Evolutionary conservation across 208 protist species (phyloP).

Genomic region (Herpetomonas muscarum): DNA sequence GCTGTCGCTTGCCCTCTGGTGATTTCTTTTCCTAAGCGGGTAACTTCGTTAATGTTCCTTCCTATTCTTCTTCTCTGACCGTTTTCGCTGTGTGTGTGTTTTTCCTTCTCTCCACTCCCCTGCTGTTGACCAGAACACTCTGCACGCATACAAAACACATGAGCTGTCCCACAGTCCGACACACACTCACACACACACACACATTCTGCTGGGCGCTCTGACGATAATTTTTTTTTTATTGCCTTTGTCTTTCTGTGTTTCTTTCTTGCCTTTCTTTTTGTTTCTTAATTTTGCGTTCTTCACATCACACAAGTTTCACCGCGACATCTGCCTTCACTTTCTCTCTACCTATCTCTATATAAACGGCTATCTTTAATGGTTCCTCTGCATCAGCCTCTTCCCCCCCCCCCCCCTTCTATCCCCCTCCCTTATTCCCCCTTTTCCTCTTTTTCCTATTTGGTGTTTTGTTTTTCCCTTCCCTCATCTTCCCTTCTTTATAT

Average conservation of each 20-base stretch:
- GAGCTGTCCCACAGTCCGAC: too few species aligned
- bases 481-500: not conserved
- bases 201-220: too few species aligned
- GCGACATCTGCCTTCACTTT: not conserved
- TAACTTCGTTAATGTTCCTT: not conserved
- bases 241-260: not conserved
- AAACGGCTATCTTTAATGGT: not conserved
- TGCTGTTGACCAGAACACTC: too few species aligned
- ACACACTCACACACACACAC: too few species aligned
- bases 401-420: not conserved
- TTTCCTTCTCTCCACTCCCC: constrained; percentile 1
- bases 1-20: not conserved
- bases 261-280: not conserved
- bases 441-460: constrained; percentile 1
- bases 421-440: constrained; percentile 4
- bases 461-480: not conserved
- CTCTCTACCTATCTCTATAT: not conserved
- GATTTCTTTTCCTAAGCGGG: not conserved
- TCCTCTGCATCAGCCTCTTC: not conserved
- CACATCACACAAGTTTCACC: not conserved
- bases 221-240: too few species aligned
- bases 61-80: constrained; percentile 2
- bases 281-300: not conserved
- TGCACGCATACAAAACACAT: too few species aligned
- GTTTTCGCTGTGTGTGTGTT: constrained; percentile 5